These are phyloP conservation scores for Thuja plicata DNA, from an alignment of 83 land plant genomes.

Conservation along the genomic window DNA sequence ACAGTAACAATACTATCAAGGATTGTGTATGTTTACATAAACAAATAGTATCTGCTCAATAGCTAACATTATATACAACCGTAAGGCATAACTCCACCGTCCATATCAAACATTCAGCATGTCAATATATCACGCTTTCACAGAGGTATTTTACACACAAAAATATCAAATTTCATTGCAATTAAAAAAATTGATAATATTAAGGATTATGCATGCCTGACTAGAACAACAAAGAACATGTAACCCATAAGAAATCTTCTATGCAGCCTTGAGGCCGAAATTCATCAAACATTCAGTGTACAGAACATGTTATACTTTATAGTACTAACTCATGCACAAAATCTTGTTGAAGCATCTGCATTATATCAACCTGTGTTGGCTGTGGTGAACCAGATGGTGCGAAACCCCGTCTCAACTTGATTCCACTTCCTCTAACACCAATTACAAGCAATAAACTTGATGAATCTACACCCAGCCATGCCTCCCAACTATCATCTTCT, in stretches of 20 bases:
- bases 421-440: slow-evolving; percentile 60
- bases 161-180: not conserved
- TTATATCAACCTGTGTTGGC: slow-evolving; percentile 77
- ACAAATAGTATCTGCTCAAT: not conserved
- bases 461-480: slow-evolving; percentile 75
- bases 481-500: slow-evolving; percentile 98
- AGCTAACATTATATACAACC: not conserved
- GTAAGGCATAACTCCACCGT: not conserved
- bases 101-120: not conserved
- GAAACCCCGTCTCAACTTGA: slow-evolving; percentile 91
- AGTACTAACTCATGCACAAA: not conserved
- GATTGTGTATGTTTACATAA: not conserved
- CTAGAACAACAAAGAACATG: not conserved
- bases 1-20: not conserved
- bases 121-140: not conserved
- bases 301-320: not conserved
- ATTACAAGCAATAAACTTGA: slow-evolving; percentile 65
- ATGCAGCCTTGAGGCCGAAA: not conserved
- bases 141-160: not conserved
- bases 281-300: not conserved
- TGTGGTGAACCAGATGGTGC: slow-evolving; percentile 63
- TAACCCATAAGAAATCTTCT: not conserved
- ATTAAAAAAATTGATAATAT: not conserved
- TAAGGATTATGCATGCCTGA: not conserved
- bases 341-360: slow-evolving; percentile 3